These are phyloP conservation scores for Ogataea methanolica DNA, from an alignment of 805 yeast genomes.

Conservation along the genomic window DNA sequence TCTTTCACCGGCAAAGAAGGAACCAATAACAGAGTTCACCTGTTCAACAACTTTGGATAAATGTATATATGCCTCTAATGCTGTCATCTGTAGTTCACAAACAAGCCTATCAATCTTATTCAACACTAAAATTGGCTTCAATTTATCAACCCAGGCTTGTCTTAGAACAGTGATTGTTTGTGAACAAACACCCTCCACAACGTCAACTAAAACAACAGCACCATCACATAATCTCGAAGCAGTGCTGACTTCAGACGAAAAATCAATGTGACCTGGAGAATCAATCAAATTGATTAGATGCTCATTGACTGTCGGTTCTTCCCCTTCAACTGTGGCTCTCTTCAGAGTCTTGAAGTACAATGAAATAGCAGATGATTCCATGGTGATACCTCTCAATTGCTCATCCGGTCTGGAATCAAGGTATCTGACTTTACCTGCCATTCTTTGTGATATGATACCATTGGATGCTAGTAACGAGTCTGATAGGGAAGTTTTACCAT, in stretches of 20 bases:
- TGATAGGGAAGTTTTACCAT: conserved; percentile 93
- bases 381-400: conserved; percentile 92
- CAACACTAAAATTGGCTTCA: conserved; percentile 81
- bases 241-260: conserved; percentile 92
- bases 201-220: conserved; percentile 91
- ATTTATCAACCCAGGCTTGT: conserved; percentile 91
- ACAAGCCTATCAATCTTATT: conserved; percentile 89
- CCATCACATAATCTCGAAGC: conserved; percentile 97
- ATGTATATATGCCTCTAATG: conserved; percentile 82
- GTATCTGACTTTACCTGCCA: conserved; percentile 94
- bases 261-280: conserved; percentile 99
- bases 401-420: conserved; percentile 95
- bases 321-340: conserved; percentile 16
- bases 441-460: conserved; percentile 89
- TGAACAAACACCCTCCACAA: conserved; percentile 97
- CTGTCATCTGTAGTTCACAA: conserved; percentile 73
- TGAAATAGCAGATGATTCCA: conserved; percentile 96
- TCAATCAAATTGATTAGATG: conserved; percentile 88
- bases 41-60: conserved; percentile 78
- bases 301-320: conserved; percentile 48
- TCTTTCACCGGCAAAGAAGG: conserved; percentile 88
- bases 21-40: conserved; percentile 90
- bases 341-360: conserved; percentile 74
- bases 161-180: conserved; percentile 93
- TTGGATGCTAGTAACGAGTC: conserved; percentile 92